Evolutionary conservation across 371 early-diverging fungal genomes (phyloP).

Genomic region (Nematocida ironsii): DNA sequence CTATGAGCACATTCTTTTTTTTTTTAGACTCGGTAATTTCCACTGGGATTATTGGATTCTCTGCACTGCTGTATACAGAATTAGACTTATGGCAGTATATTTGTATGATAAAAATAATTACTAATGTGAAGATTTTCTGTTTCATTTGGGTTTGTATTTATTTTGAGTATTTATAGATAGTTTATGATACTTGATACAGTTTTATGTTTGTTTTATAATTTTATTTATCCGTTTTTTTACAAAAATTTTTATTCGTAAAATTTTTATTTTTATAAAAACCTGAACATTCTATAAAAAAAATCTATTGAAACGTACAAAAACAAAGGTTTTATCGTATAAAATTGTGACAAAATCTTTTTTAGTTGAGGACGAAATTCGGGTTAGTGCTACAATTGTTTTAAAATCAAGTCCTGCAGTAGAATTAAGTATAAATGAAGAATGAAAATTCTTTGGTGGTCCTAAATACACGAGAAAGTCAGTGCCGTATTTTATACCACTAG

Average conservation of each 20-base stretch:
- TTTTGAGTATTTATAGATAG: conserved; percentile 1
- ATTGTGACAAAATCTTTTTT: conserved; percentile 48
- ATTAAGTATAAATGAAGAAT: conserved; percentile 42
- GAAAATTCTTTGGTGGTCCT: conserved; percentile 23
- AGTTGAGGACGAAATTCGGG: conserved; percentile 52
- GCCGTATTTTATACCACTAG: conserved; percentile 47
- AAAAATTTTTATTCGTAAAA: not conserved
- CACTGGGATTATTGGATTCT: not conserved
- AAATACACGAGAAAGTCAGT: conserved; percentile 49
- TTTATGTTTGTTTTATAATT: conserved; percentile 38
- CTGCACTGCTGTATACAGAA: not conserved
- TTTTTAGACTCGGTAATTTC: conserved; percentile 12
- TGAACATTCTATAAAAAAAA: conserved; percentile 11
- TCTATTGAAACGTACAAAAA: conserved; percentile 28
- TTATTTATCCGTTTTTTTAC: conserved; percentile 1
- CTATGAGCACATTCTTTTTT: conserved; percentile 15
- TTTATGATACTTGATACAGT: conserved; percentile 28
- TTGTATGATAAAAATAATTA: not conserved
- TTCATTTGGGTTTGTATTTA: not conserved
- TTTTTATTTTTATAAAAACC: not conserved
- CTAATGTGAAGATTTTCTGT: not conserved
- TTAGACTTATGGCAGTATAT: not conserved
- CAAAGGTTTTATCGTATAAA: not conserved
- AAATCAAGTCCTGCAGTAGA: not conserved
- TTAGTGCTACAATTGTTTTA: conserved; percentile 27